Conservation (phyloP, 176 grass and related monocot species). For the Carex pumila region DNA sequence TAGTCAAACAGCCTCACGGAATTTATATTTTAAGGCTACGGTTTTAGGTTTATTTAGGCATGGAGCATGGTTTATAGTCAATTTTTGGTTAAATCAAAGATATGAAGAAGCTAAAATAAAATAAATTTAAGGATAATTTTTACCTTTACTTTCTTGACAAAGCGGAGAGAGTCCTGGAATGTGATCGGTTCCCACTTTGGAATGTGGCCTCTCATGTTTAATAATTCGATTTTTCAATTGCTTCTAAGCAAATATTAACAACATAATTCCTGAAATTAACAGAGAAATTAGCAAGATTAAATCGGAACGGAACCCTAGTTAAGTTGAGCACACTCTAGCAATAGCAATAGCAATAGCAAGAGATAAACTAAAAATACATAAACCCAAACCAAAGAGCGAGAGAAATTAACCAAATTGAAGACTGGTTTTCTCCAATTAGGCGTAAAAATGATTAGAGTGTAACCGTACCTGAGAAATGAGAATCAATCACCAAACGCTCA, state of each 20-base stretch:
- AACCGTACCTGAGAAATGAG: not conserved
- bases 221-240: constrained; percentile 19
- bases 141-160: constrained; percentile 66
- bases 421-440: not conserved
- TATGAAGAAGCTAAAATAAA: not conserved
- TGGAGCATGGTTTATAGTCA: not conserved
- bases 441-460: not conserved
- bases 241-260: constrained; percentile 30
- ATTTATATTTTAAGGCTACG: not conserved
- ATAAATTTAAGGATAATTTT: not conserved
- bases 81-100: not conserved
- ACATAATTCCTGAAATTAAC: constrained; percentile 29
- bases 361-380: constrained; percentile 1
- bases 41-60: not conserved
- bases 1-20: not conserved
- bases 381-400: not conserved
- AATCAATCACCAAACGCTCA: not conserved
- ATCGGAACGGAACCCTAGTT: not conserved
- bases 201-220: constrained; percentile 26
- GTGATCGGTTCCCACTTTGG: constrained; percentile 44
- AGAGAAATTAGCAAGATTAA: constrained; percentile 8
- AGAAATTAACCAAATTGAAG: not conserved
- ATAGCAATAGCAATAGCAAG: not conserved
- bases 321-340: not conserved
- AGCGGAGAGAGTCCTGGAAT: constrained; percentile 57